phyloP scores from a whole-genome alignment of 305 asterid species.

The Fraxinus sp. region DNA sequence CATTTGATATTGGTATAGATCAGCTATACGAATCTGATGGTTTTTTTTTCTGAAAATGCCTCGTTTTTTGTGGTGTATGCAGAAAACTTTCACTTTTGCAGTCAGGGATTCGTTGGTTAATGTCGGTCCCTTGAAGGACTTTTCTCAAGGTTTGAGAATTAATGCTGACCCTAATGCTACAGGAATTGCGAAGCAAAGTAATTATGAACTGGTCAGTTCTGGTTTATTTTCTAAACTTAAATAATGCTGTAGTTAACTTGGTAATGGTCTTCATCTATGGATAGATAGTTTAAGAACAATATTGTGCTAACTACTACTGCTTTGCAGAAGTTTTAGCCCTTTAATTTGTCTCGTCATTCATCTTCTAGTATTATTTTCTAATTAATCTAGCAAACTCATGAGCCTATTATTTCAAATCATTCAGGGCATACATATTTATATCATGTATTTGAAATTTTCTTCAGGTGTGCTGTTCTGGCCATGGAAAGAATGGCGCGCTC shows the following conservation, averaged over 20 bases:
- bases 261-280: constrained; percentile 18
- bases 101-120: constrained; percentile 91
- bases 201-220: constrained; percentile 84
- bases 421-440: background rate
- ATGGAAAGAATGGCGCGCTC: constrained; percentile 95
- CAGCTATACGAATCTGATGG: background rate
- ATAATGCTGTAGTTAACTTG: constrained; percentile 15
- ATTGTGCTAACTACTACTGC: constrained; percentile 21
- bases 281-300: constrained; percentile 8
- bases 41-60: constrained; percentile 24
- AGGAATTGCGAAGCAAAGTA: constrained; percentile 89
- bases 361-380: constrained; percentile 9
- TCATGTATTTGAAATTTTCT: constrained; percentile 31
- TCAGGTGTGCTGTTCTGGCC: constrained; percentile 98
- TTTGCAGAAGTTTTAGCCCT: constrained; percentile 10
- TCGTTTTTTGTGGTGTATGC: constrained; percentile 36
- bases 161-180: constrained; percentile 83
- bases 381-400: background rate
- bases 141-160: constrained; percentile 81
- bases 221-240: constrained; percentile 13
- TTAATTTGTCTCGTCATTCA: constrained; percentile 6
- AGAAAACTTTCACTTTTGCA: constrained; percentile 86
- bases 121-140: constrained; percentile 92
- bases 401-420: constrained; percentile 18
- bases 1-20: constrained; percentile 11